These are phyloP conservation scores for Phaeoacremonium minimum DNA, from an alignment of 2,329 filamentous ascomycete genomes.

Conservation along the genomic window DNA sequence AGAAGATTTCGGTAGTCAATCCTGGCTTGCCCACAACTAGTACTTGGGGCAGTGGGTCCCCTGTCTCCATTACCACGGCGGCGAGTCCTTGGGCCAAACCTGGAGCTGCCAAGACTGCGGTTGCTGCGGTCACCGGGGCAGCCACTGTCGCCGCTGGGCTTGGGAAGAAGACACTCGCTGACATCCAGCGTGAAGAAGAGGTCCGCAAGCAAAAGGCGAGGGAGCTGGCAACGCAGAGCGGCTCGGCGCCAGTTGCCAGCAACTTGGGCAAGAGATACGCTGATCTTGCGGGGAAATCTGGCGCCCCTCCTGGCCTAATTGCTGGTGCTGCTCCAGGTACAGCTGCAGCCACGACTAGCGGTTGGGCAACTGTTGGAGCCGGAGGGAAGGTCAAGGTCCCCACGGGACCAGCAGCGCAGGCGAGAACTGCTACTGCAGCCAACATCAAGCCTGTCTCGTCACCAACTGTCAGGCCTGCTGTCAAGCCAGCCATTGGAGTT, in stretches of 20 bases:
- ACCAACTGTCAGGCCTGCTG: background rate
- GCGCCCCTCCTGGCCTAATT: slow-evolving; percentile 23
- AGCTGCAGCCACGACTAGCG: slow-evolving; percentile 25
- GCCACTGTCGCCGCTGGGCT: slow-evolving; percentile 26
- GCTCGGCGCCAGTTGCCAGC: slow-evolving; percentile 38
- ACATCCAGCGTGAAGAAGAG: slow-evolving; percentile 97
- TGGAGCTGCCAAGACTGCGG: slow-evolving; percentile 34
- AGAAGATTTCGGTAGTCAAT: slow-evolving; percentile 52
- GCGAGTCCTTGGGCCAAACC: slow-evolving; percentile 66
- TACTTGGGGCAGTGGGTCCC: slow-evolving; percentile 82
- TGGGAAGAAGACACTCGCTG: slow-evolving; percentile 83
- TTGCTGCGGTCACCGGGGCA: slow-evolving; percentile 19
- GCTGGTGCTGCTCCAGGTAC: slow-evolving; percentile 38
- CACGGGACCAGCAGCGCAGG: slow-evolving; percentile 48
- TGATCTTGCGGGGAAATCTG: slow-evolving; percentile 79
- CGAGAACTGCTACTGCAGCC: slow-evolving; percentile 38
- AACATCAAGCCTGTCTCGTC: slow-evolving; percentile 31
- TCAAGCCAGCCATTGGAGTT: slow-evolving; percentile 39
- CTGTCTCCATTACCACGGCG: slow-evolving; percentile 52
- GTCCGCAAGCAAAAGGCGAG: slow-evolving; percentile 73
- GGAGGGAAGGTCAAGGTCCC: slow-evolving; percentile 86
- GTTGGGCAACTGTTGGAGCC: slow-evolving; percentile 94
- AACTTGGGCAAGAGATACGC: slow-evolving; percentile 80
- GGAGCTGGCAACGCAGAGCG: slow-evolving; percentile 43
- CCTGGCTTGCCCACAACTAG: slow-evolving; percentile 82